Conservation (phyloP, 2,329 filamentous ascomycete species). For the Dothistroma septosporum region DNA sequence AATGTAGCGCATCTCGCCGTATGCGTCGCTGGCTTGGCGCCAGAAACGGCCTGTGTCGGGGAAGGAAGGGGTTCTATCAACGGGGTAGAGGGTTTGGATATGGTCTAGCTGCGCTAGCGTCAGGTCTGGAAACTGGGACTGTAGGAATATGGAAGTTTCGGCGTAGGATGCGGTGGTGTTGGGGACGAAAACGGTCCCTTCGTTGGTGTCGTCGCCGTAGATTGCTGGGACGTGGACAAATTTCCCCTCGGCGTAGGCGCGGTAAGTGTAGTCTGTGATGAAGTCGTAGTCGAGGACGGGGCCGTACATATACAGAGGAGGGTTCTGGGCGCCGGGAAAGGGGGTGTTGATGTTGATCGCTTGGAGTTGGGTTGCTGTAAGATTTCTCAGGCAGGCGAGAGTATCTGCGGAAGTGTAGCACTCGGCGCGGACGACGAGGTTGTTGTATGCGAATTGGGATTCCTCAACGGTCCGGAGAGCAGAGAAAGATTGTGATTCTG, state of each 20-base stretch:
- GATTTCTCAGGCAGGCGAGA: slow-evolving; percentile 48
- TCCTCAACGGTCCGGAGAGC: slow-evolving; percentile 46
- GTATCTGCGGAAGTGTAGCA: slow-evolving; percentile 42
- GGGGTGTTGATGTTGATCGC: slow-evolving; percentile 44
- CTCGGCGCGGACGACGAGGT: slow-evolving; percentile 47
- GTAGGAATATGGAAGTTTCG: slow-evolving; percentile 54
- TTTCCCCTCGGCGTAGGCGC: slow-evolving; percentile 46
- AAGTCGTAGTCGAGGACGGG: slow-evolving; percentile 51
- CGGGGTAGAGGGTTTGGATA: slow-evolving; percentile 56
- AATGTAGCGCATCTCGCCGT: slow-evolving; percentile 63
- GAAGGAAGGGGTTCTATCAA: slow-evolving; percentile 43
- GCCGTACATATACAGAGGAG: slow-evolving; percentile 50
- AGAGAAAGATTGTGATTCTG: slow-evolving; percentile 53
- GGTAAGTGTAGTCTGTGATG: slow-evolving; percentile 49
- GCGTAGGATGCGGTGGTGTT: slow-evolving; percentile 43
- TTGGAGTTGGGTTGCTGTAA: slow-evolving; percentile 45
- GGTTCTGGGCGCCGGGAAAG: slow-evolving; percentile 41
- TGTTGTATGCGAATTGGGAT: slow-evolving; percentile 52
- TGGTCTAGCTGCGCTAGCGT: slow-evolving; percentile 47
- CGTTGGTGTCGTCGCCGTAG: slow-evolving; percentile 57
- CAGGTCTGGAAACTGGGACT: slow-evolving; percentile 56
- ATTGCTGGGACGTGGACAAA: slow-evolving; percentile 54
- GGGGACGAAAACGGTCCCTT: slow-evolving; percentile 61
- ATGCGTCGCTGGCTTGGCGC: slow-evolving; percentile 55
- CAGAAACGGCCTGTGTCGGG: slow-evolving; percentile 53